Evolutionary conservation across 805 yeast species (phyloP).

Genomic region (Suhomyces canberraensis): DNA sequence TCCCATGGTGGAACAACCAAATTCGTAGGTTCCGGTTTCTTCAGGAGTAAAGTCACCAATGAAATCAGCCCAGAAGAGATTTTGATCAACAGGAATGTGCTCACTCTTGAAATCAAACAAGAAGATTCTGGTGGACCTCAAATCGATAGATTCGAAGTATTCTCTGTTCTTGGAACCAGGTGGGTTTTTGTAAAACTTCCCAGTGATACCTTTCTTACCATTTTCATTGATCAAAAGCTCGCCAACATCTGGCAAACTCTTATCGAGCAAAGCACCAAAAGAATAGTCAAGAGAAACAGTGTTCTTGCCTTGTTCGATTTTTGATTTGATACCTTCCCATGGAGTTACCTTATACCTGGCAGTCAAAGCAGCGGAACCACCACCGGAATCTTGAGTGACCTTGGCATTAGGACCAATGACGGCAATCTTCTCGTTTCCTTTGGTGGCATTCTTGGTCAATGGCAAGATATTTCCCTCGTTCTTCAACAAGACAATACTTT

Average conservation of each 20-base stretch:
- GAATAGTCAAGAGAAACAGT: conserved; percentile 22
- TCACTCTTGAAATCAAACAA: conserved; percentile 17
- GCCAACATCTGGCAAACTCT: conserved; percentile 29
- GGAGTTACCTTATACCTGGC: conserved; percentile 50
- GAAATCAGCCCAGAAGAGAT: conserved; percentile 42
- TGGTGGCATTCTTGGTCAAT: conserved; percentile 22
- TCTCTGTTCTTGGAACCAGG: conserved; percentile 15
- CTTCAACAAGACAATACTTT: conserved; percentile 54
- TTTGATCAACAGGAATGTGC: conserved; percentile 15
- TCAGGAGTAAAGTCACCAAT: conserved; percentile 46
- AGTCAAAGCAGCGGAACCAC: conserved; percentile 56
- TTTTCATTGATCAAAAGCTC: conserved; percentile 14
- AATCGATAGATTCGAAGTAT: conserved; percentile 22
- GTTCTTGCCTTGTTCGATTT: conserved; percentile 23
- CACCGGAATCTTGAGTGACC: conserved; percentile 51
- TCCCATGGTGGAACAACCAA: conserved; percentile 53
- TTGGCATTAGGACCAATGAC: conserved; percentile 62
- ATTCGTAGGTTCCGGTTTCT: conserved; percentile 44
- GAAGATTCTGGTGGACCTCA: conserved; percentile 13
- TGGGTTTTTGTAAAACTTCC: conserved; percentile 24
- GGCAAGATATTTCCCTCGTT: conserved; percentile 52
- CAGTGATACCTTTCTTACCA: conserved; percentile 26
- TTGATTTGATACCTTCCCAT: conserved; percentile 40
- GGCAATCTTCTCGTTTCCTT: conserved; percentile 34
- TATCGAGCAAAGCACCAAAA: conserved; percentile 34